Conservation (phyloP, 768 basidiomycete species). For the Pleurotus cornucopiae region DNA sequence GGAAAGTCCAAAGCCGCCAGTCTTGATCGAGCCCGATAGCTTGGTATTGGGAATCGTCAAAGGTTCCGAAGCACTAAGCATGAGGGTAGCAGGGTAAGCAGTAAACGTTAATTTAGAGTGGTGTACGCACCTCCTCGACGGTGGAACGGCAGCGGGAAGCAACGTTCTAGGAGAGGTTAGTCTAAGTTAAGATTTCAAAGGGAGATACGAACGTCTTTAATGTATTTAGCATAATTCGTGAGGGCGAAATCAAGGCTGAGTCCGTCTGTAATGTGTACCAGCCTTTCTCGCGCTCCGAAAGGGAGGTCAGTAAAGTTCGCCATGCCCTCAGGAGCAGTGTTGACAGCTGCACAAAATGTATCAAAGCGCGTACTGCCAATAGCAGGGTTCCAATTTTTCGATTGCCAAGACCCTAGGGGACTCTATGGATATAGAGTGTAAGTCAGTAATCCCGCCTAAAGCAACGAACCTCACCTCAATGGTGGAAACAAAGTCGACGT, state of each 20-base stretch:
- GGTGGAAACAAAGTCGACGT: slow-evolving; percentile 75
- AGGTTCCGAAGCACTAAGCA: slow-evolving; percentile 81
- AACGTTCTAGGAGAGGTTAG: slow-evolving; percentile 32
- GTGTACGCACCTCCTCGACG: slow-evolving; percentile 27
- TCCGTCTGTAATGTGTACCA: slow-evolving; percentile 41
- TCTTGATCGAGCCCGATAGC: slow-evolving; percentile 58
- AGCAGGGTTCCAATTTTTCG: slow-evolving; percentile 80
- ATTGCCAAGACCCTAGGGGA: slow-evolving; percentile 76
- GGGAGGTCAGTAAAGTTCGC: slow-evolving; percentile 33
- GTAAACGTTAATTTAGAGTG: no score
- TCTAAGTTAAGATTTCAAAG: background rate
- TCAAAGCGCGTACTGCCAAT: slow-evolving; percentile 62
- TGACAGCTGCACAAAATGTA: slow-evolving; percentile 60
- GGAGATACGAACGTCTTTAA: slow-evolving; percentile 51
- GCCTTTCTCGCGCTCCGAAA: slow-evolving; percentile 44
- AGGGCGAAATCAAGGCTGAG: slow-evolving; percentile 55
- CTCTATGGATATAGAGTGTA: slow-evolving; percentile 25
- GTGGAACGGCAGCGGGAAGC: slow-evolving; percentile 50
- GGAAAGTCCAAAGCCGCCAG: slow-evolving; percentile 90
- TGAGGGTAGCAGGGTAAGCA: background rate
- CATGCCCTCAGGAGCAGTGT: slow-evolving; percentile 34
- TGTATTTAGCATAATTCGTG: slow-evolving; percentile 72
- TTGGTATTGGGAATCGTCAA: slow-evolving; percentile 61
- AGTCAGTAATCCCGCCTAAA: slow-evolving; percentile 13
- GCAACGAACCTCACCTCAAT: slow-evolving; percentile 43